Conservation (phyloP, 208 protist species). For the Leishmania aethiopica region DNA sequence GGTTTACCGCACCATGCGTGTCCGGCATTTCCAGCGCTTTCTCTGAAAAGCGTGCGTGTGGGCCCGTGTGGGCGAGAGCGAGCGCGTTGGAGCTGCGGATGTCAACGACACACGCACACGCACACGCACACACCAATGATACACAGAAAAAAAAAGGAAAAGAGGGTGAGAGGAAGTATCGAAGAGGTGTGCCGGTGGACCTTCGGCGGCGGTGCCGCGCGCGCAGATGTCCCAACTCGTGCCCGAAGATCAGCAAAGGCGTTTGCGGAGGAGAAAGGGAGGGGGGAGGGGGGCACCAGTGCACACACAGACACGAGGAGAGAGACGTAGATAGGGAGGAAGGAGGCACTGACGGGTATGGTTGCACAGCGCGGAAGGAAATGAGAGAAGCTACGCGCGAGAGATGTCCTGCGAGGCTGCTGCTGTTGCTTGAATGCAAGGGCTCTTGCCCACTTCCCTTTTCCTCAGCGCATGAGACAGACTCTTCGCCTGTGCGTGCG, state of each 20-base stretch:
- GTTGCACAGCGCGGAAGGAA: background rate
- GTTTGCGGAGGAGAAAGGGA: too few relatives aligned
- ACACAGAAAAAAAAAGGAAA: background rate
- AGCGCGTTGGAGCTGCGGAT: too few relatives aligned
- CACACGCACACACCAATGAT: too few relatives aligned
- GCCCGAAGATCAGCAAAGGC: too few relatives aligned
- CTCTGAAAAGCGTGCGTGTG: background rate
- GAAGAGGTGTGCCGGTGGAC: too few relatives aligned
- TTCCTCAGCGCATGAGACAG: background rate
- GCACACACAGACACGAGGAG: background rate
- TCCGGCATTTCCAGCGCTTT: conserved; percentile 2
- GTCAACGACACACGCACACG: too few relatives aligned
- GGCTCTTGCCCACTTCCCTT: background rate
- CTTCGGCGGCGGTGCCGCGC: too few relatives aligned
- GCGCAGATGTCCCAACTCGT: too few relatives aligned
- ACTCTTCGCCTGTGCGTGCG: background rate
- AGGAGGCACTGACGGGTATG: background rate
- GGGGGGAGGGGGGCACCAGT: background rate
- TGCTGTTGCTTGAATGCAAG: background rate
- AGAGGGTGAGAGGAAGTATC: conserved; percentile 1
- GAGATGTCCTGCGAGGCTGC: background rate
- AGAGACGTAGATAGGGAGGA: background rate
- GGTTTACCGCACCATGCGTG: background rate
- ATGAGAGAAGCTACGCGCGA: background rate
- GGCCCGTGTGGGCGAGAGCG: background rate